These are phyloP conservation scores for Jaminaea rosea DNA, from an alignment of 1,284 basidiomycete genomes.

Conservation along the genomic window DNA sequence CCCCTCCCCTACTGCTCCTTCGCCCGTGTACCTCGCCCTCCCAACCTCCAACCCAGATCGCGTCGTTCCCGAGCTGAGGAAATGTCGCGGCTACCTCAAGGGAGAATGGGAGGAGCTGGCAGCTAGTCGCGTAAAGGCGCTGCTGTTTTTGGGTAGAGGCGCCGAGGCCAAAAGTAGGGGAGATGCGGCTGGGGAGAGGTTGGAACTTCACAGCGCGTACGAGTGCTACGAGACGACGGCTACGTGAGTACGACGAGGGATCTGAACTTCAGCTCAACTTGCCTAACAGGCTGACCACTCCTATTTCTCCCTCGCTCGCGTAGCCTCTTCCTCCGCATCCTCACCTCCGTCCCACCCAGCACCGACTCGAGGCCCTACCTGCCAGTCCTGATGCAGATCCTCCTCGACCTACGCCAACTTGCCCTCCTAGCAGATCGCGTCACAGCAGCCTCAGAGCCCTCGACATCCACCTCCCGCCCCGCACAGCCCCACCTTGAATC, in stretches of 20 bases:
- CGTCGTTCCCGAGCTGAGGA: constrained; percentile 17
- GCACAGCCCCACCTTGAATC: constrained; percentile 61
- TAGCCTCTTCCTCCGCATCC: constrained; percentile 6
- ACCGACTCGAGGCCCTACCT: constrained; percentile 22
- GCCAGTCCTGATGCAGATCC: constrained; percentile 26
- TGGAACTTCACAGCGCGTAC: constrained; percentile 1
- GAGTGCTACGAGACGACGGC: constrained; percentile 27
- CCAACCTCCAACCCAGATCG: neutral
- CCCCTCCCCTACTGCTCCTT: neutral
- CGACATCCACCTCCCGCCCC: constrained; percentile 5
- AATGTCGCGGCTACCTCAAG: constrained; percentile 22
- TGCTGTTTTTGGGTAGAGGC: constrained; percentile 5
- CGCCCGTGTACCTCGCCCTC: neutral
- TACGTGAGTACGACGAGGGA: too few relatives aligned
- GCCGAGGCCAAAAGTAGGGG: neutral
- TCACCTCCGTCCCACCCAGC: constrained; percentile 30
- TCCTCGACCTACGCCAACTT: constrained; percentile 30
- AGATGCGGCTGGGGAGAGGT: constrained; percentile 7
- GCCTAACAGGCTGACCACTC: too few relatives aligned
- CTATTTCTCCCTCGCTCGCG: too few relatives aligned
- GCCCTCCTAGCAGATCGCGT: constrained; percentile 29
- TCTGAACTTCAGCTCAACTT: too few relatives aligned
- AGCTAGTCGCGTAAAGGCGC: constrained; percentile 4
- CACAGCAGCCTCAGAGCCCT: neutral
- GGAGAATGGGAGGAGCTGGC: constrained; percentile 38